These are phyloP conservation scores for Monotropa hypopitys DNA, from an alignment of 179 eudicot species.

Conservation along the genomic window DNA sequence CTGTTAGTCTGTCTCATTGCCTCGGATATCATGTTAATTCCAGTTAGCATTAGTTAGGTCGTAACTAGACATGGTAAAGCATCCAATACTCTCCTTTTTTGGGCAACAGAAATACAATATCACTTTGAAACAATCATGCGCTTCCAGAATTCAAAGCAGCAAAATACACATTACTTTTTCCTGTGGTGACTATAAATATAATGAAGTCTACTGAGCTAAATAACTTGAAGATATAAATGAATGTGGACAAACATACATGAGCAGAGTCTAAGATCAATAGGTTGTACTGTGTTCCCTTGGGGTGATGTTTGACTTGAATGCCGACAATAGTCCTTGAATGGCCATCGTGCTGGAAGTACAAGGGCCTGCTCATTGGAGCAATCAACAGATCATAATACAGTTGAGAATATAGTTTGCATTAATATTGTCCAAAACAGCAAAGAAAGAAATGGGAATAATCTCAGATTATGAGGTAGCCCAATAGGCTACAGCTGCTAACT, in stretches of 20 bases:
- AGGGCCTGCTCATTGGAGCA: conserved; percentile 45
- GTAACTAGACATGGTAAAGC: background rate
- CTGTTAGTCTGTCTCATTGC: background rate
- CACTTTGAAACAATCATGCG: background rate
- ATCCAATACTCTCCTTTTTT: background rate
- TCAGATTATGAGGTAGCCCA: background rate
- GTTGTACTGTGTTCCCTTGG: conserved; percentile 41
- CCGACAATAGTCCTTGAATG: conserved; percentile 96
- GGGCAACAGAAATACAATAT: background rate
- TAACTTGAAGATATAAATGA: background rate
- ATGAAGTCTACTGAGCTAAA: background rate
- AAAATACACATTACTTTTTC: background rate
- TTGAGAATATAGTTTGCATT: background rate
- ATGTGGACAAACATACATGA: conserved; percentile 41
- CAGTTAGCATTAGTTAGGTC: background rate
- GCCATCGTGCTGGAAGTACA: conserved; percentile 93
- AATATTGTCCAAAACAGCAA: background rate
- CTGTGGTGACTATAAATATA: background rate
- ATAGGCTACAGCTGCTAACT: background rate
- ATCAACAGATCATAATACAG: conserved; percentile 2
- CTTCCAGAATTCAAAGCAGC: too few species aligned
- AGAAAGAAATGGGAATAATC: background rate
- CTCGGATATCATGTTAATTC: background rate
- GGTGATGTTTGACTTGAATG: conserved; percentile 50
- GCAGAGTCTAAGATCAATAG: conserved; percentile 71